Evolutionary conservation across 768 basidiomycete genomes (phyloP).

Genomic region (Termitomyces sp.): DNA sequence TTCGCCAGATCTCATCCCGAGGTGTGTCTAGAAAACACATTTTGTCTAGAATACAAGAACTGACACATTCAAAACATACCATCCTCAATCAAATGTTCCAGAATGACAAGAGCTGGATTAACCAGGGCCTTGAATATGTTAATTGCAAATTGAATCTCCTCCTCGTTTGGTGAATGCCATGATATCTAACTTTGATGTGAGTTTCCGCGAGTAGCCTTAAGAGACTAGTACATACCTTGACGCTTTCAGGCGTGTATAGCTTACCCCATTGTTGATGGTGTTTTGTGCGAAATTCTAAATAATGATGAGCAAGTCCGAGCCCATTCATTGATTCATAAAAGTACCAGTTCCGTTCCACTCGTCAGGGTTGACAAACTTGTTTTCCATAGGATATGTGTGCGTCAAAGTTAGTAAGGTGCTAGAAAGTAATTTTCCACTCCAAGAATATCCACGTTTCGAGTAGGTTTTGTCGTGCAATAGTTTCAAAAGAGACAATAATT

Average conservation of each 20-base stretch:
- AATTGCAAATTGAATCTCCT: slow-evolving; percentile 75
- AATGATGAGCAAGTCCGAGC: neutral
- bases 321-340: neutral
- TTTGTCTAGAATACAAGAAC: neutral
- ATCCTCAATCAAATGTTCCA: slow-evolving; percentile 55
- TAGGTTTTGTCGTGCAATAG: slow-evolving; percentile 67
- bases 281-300: slow-evolving; percentile 59
- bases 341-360: slow-evolving; percentile 74
- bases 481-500: slow-evolving; percentile 57
- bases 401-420: slow-evolving; percentile 72
- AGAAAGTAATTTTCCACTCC: slow-evolving; percentile 74
- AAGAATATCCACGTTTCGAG: slow-evolving; percentile 80
- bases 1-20: slow-evolving; percentile 69
- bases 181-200: slow-evolving; percentile 39
- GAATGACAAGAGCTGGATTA: slow-evolving; percentile 52
- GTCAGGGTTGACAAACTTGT: slow-evolving; percentile 74
- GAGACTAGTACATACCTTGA: slow-evolving; percentile 45
- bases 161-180: slow-evolving; percentile 73
- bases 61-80: slow-evolving; percentile 30
- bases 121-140: slow-evolving; percentile 65
- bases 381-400: slow-evolving; percentile 78
- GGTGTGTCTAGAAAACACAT: slow-evolving; percentile 28
- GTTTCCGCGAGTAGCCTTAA: neutral
- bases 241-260: slow-evolving; percentile 63
- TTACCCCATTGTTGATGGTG: slow-evolving; percentile 83